phyloP scores from a whole-genome alignment of 2,329 filamentous ascomycete species.

The Fusarium verticillioides region DNA sequence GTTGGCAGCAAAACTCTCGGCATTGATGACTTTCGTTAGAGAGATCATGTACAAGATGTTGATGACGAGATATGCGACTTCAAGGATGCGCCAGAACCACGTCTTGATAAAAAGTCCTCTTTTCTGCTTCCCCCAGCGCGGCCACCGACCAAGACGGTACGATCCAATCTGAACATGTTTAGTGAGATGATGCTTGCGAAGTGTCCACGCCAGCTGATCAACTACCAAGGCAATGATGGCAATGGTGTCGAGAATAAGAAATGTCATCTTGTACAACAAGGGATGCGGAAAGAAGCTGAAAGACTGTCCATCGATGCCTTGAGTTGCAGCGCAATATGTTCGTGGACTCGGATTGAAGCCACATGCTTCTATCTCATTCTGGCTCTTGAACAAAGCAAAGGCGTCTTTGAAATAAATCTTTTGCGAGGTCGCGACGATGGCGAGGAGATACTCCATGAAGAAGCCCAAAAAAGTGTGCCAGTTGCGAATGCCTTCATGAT shows the following conservation, averaged over 20 bases:
- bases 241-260: constrained; percentile 51
- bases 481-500: constrained; percentile 54
- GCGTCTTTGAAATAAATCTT: constrained; percentile 50
- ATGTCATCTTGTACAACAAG: constrained; percentile 52
- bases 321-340: constrained; percentile 52
- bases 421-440: constrained; percentile 52
- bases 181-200: constrained; percentile 50
- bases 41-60: constrained; percentile 55
- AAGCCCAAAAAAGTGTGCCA: constrained; percentile 56
- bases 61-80: constrained; percentile 51
- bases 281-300: constrained; percentile 54
- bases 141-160: constrained; percentile 48
- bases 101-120: constrained; percentile 46
- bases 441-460: constrained; percentile 52
- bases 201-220: constrained; percentile 52
- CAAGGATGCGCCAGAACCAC: constrained; percentile 51
- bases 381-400: constrained; percentile 49
- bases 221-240: constrained; percentile 49
- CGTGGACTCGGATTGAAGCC: constrained; percentile 53
- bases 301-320: constrained; percentile 48
- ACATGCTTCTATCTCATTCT: constrained; percentile 48
- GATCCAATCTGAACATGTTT: constrained; percentile 47
- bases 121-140: constrained; percentile 44
- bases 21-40: constrained; percentile 50
- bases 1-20: constrained; percentile 50